Conservation (phyloP, 805 yeast species). For the Starmerella vitae region DNA sequence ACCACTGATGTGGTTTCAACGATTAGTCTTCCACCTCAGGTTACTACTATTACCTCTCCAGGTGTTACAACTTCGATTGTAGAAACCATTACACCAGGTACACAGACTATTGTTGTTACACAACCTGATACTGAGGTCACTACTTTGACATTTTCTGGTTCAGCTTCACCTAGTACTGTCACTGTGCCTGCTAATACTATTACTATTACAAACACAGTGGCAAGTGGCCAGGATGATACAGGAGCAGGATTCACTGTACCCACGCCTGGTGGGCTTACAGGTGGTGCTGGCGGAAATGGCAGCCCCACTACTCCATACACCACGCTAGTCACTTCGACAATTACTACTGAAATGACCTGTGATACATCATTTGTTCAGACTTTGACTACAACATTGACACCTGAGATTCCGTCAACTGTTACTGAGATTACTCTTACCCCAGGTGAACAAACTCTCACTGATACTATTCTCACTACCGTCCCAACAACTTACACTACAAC, state of each 20-base stretch:
- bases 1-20: conserved; percentile 9
- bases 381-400: conserved; percentile 5
- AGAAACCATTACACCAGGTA: conserved; percentile 9
- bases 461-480: conserved; percentile 2
- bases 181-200: conserved; percentile 4
- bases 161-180: not conserved
- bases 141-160: conserved; percentile 5
- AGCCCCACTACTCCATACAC: conserved; percentile 2
- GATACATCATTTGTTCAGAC: not conserved
- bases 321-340: not conserved
- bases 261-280: not conserved
- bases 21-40: conserved; percentile 3
- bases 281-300: not conserved
- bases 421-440: conserved; percentile 3
- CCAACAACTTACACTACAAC: conserved; percentile 2
- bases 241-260: not conserved
- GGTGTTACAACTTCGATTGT: conserved; percentile 4
- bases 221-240: not conserved
- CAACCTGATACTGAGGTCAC: not conserved
- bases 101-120: conserved; percentile 9
- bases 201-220: conserved; percentile 9
- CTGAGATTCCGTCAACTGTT: conserved; percentile 1
- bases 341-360: not conserved
- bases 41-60: conserved; percentile 2
- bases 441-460: conserved; percentile 12